A percentile compares a stretch with the other conserved stretches of the same genome.
Evolutionary conservation across 768 basidiomycete species (phyloP).

Genomic region (Agrocybe chaxingu): DNA sequence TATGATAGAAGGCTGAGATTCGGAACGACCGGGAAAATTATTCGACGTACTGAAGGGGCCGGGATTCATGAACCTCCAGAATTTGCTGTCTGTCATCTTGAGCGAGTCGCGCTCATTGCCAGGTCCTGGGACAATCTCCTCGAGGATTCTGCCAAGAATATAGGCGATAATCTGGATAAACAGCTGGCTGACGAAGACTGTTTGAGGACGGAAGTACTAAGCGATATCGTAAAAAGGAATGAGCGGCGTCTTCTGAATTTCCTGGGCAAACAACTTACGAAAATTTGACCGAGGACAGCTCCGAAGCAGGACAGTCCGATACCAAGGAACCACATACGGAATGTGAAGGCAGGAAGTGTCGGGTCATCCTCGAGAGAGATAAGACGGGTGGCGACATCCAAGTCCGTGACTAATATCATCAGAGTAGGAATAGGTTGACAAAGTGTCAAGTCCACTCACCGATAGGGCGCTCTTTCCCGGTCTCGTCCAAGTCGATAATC

Average conservation of each 20-base stretch:
- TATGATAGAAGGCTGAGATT: not conserved
- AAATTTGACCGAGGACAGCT: constrained; percentile 45
- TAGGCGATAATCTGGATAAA: constrained; percentile 50
- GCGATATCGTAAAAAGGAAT: not conserved
- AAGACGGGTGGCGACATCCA: constrained; percentile 42
- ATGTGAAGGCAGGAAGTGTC: constrained; percentile 44
- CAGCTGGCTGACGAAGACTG: constrained; percentile 42
- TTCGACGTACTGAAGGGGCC: constrained; percentile 48
- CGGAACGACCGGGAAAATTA: not conserved
- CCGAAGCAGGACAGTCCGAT: constrained; percentile 56
- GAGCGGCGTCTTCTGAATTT: not conserved
- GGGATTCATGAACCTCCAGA: constrained; percentile 55
- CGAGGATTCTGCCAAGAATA: constrained; percentile 42
- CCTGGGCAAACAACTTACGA: constrained; percentile 27
- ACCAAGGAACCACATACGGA: constrained; percentile 53
- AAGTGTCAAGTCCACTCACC: constrained; percentile 11
- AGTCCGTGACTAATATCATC: constrained; percentile 33
- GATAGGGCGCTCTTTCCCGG: constrained; percentile 38
- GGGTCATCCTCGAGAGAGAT: constrained; percentile 53
- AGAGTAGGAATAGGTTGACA: no score
- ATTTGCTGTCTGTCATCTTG: constrained; percentile 29
- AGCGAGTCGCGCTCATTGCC: constrained; percentile 20
- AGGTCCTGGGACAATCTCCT: constrained; percentile 32
- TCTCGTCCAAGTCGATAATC: constrained; percentile 29
- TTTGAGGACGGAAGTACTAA: constrained; percentile 52